Percentiles rank a stretch among this genome's conserved stretches.
phyloP scores from a whole-genome alignment of 2,329 filamentous ascomycete genomes.

The Thielaviopsis populi region DNA sequence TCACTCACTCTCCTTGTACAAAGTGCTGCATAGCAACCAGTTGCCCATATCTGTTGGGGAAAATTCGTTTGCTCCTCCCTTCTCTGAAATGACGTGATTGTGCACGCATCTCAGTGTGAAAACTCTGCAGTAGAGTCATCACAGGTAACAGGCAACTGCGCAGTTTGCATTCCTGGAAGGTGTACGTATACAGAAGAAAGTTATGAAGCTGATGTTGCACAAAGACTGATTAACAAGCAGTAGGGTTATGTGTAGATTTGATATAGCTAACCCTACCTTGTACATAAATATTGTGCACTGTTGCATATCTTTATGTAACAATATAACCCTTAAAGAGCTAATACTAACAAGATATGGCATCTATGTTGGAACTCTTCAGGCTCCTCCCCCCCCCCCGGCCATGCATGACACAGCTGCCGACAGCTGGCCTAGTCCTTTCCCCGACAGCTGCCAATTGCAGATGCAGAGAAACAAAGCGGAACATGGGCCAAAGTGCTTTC shows the following conservation, averaged over 20 bases:
- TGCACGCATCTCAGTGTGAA: no score
- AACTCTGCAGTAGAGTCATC: not conserved
- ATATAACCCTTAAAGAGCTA: not conserved
- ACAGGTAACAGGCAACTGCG: not conserved
- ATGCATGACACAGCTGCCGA: not conserved
- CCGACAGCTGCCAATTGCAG: not conserved
- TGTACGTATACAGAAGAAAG: not conserved
- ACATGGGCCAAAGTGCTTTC: conserved; percentile 1
- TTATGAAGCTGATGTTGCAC: not conserved
- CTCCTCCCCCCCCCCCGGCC: no score
- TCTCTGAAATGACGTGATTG: not conserved
- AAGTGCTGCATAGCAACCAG: no score
- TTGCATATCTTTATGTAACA: not conserved
- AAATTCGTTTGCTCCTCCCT: not conserved
- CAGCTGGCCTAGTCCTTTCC: no score
- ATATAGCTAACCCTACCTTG: no score
- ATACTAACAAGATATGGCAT: not conserved
- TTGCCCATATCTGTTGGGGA: not conserved
- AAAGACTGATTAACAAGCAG: not conserved
- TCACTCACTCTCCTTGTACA: no score
- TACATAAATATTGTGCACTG: not conserved
- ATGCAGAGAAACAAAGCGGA: not conserved
- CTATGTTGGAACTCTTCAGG: not conserved
- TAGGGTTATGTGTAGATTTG: not conserved
- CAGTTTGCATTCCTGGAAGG: not conserved